Evolutionary conservation across 1,284 basidiomycete species (phyloP).

Genomic region (Ceratobasidium sp.): DNA sequence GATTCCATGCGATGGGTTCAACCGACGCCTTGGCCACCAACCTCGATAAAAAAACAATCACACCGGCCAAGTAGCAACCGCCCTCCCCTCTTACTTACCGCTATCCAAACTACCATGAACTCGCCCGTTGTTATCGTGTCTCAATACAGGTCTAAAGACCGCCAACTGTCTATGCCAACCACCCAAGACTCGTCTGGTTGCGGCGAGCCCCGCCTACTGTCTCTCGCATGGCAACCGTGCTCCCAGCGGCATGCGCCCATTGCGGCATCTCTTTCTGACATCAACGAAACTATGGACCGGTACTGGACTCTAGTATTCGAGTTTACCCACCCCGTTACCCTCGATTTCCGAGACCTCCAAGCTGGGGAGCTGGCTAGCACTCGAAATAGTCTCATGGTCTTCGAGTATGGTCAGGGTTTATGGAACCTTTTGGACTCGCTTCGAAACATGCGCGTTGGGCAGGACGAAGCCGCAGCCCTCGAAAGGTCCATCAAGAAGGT

Average conservation of each 20-base stretch:
- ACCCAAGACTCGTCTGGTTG: not conserved
- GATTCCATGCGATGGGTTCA: constrained; percentile 9
- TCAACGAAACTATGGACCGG: constrained; percentile 12
- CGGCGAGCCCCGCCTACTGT: not conserved
- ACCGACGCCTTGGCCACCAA: not conserved
- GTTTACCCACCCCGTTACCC: constrained; percentile 19
- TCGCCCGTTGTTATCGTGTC: constrained; percentile 23
- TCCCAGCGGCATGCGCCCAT: not conserved
- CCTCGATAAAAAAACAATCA: not conserved
- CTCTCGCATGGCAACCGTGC: constrained; percentile 4
- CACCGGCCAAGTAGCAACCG: not conserved
- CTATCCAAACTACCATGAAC: constrained; percentile 10
- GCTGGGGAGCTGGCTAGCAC: constrained; percentile 25
- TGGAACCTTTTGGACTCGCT: constrained; percentile 13
- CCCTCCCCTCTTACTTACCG: not conserved
- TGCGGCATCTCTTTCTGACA: not conserved
- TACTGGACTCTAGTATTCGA: constrained; percentile 24
- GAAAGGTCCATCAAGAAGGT: constrained; percentile 10
- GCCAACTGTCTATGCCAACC: not conserved
- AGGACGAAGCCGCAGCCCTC: not conserved
- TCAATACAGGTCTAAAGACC: constrained; percentile 14
- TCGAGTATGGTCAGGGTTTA: constrained; percentile 16
- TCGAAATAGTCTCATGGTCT: constrained; percentile 13
- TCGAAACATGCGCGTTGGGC: constrained; percentile 14
- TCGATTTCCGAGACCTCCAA: constrained; percentile 31